A percentile compares a stretch with the other conserved stretches of the same genome.
phyloP scores from a whole-genome alignment of 2,329 filamentous ascomycete genomes.

The Paecilomyces sp. region DNA sequence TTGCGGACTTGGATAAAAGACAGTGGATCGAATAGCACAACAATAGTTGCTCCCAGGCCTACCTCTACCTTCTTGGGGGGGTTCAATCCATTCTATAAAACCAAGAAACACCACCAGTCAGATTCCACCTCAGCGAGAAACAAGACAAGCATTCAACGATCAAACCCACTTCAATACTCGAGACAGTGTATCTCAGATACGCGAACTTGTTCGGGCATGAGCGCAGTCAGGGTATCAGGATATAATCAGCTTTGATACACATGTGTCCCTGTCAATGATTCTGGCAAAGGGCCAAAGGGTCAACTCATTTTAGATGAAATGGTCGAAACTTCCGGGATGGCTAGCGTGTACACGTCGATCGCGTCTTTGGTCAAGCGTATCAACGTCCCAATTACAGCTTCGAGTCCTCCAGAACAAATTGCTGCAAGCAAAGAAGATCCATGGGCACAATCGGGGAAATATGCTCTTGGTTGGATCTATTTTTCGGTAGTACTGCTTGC shows the following conservation, averaged over 20 bases:
- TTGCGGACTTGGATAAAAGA: neutral
- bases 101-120: neutral
- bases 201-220: neutral
- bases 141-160: neutral
- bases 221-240: neutral
- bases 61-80: neutral
- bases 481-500: conserved; percentile 69
- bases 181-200: neutral
- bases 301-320: neutral
- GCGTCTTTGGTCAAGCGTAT: conserved; percentile 41
- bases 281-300: neutral
- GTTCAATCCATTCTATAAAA: neutral
- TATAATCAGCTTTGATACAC: neutral
- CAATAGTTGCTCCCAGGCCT: neutral
- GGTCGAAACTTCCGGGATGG: conserved; percentile 8
- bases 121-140: neutral
- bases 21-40: neutral
- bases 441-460: conserved; percentile 75
- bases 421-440: conserved; percentile 61
- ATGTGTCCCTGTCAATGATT: neutral
- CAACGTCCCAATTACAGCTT: conserved; percentile 49
- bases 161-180: neutral
- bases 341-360: conserved; percentile 8
- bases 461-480: conserved; percentile 81
- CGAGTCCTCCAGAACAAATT: conserved; percentile 48